phyloP scores from a whole-genome alignment of 2,329 filamentous ascomycete genomes.

The Sporothrix brunneoviolacea region DNA sequence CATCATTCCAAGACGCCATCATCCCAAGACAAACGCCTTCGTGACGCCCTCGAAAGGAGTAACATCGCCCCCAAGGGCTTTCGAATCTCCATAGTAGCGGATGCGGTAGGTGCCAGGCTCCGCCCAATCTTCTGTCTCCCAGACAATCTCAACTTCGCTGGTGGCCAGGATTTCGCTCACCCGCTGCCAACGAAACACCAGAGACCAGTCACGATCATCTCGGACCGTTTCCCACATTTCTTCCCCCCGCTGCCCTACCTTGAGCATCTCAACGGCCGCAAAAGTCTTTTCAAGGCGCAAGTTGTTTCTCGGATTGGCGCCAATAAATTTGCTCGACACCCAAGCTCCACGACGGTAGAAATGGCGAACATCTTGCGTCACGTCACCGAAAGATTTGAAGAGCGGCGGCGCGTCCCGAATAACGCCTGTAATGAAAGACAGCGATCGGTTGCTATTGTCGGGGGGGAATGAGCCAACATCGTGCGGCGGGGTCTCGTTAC shows the following conservation, averaged over 20 bases:
- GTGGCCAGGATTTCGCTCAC: conserved; percentile 62
- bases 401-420: conserved; percentile 62
- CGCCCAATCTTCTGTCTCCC: conserved; percentile 64
- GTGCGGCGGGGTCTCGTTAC: conserved; percentile 30
- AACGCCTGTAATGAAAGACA: conserved; percentile 74
- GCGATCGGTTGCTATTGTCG: conserved; percentile 66
- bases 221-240: conserved; percentile 59
- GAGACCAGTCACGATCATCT: conserved; percentile 74
- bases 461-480: conserved; percentile 58
- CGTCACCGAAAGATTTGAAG: conserved; percentile 63
- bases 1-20: too few relatives aligned
- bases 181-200: conserved; percentile 74
- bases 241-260: conserved; percentile 18
- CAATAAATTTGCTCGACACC: conserved; percentile 67
- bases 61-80: conserved; percentile 55
- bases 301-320: conserved; percentile 85
- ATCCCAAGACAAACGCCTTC: conserved; percentile 40
- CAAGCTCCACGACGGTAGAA: conserved; percentile 49
- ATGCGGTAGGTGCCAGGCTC: conserved; percentile 66
- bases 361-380: conserved; percentile 46
- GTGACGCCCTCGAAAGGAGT: conserved; percentile 64
- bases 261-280: conserved; percentile 63
- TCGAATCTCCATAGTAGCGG: conserved; percentile 79
- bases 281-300: conserved; percentile 72
- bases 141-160: conserved; percentile 71